A percentile compares a stretch with the other conserved stretches of the same genome.
Evolutionary conservation across 139 green algal species (phyloP).

Genomic region (Chlorella sorokiniana): DNA sequence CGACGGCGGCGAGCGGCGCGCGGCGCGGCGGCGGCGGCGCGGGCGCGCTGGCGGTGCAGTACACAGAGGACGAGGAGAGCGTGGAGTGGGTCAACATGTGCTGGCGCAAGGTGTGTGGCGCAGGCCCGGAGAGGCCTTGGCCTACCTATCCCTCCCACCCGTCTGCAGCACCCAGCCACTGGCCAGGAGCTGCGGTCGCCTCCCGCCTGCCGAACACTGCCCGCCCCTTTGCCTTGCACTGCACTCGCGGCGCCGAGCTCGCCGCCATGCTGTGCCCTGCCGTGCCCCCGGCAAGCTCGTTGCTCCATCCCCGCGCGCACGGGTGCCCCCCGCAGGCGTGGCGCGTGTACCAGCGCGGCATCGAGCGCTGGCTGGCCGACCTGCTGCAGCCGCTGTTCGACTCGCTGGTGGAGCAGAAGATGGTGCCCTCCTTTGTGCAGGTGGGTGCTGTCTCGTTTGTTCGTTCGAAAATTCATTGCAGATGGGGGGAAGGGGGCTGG

Average conservation of each 20-base stretch:
- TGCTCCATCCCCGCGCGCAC: not conserved
- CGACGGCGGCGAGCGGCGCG: not conserved
- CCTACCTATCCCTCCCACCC: no score
- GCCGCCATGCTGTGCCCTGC: not conserved
- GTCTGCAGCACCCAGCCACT: no score
- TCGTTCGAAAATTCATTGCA: not conserved
- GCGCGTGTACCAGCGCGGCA: constrained; percentile 91
- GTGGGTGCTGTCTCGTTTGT: constrained; percentile 20
- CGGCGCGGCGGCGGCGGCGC: not conserved
- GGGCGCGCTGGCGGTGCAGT: constrained; percentile 44
- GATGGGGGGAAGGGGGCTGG: not conserved
- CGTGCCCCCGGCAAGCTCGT: not conserved
- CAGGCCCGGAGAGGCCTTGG: no score
- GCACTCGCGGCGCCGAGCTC: not conserved
- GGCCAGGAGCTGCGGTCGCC: no score
- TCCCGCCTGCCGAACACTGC: no score
- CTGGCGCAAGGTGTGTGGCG: constrained; percentile 81
- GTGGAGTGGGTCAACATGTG: constrained; percentile 99
- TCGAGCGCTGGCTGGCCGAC: constrained; percentile 92
- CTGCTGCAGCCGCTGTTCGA: constrained; percentile 96
- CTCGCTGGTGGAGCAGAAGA: constrained; percentile 65
- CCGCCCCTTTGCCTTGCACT: no score
- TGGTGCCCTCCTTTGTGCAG: constrained; percentile 63
- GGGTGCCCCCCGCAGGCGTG: constrained; percentile 85
- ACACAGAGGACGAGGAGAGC: constrained; percentile 70